Evolutionary conservation across 805 yeast genomes (phyloP).

Genomic region (Ogataea haglerorum): DNA sequence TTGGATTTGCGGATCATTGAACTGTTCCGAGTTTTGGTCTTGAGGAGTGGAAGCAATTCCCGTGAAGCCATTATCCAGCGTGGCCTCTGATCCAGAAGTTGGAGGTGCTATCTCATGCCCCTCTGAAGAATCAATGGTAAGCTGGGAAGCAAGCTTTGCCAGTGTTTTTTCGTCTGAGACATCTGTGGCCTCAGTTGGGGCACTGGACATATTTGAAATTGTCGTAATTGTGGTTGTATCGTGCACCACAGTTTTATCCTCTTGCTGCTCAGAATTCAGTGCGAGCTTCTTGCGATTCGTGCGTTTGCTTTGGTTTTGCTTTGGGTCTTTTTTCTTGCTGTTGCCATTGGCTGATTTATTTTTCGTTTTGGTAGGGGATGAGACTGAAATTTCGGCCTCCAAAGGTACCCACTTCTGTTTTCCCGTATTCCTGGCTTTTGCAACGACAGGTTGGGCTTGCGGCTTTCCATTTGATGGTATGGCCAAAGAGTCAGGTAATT

Average conservation of each 20-base stretch:
- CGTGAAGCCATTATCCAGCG: slow-evolving; percentile 5
- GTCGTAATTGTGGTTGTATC: slow-evolving; percentile 7
- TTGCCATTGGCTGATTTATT: slow-evolving; percentile 2
- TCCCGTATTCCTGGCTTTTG: slow-evolving; percentile 20
- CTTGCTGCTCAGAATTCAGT: background rate
- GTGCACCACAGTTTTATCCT: background rate
- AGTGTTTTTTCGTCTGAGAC: slow-evolving; percentile 10
- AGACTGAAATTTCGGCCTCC: slow-evolving; percentile 24
- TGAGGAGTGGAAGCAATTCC: background rate
- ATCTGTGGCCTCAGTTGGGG: slow-evolving; percentile 13
- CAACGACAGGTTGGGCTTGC: background rate
- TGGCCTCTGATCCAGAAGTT: slow-evolving; percentile 13
- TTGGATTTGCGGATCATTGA: slow-evolving; percentile 3
- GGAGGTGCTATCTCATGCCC: slow-evolving; percentile 11
- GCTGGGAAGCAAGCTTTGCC: slow-evolving; percentile 5
- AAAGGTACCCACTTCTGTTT: slow-evolving; percentile 27
- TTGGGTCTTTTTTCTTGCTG: slow-evolving; percentile 8
- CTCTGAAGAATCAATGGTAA: slow-evolving; percentile 5
- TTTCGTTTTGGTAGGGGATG: slow-evolving; percentile 10
- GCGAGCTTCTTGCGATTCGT: slow-evolving; percentile 3
- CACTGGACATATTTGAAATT: slow-evolving; percentile 9
- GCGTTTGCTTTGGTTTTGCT: slow-evolving; percentile 4
- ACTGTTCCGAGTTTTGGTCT: background rate
- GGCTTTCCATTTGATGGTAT: background rate
- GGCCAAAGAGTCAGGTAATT: background rate